These are phyloP conservation scores for Cadophora luteo-olivacea DNA, from an alignment of 2,329 filamentous ascomycete species.

Conservation along the genomic window DNA sequence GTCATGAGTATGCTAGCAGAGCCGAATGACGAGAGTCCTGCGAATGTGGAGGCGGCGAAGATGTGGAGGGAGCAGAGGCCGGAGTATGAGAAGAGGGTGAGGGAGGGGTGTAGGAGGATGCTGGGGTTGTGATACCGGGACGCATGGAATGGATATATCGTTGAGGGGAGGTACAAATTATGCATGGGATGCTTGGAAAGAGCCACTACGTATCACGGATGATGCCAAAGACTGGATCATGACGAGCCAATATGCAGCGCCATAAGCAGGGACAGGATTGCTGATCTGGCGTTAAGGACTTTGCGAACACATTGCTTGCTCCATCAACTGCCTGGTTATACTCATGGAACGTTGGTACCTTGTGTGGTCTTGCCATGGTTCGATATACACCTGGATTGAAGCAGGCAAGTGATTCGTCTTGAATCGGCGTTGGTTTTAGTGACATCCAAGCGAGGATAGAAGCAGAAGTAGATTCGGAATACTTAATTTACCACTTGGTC, in stretches of 20 bases:
- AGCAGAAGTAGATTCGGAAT: background rate
- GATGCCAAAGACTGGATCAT: background rate
- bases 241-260: no score
- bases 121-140: slow-evolving; percentile 67
- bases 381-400: background rate
- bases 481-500: background rate
- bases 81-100: slow-evolving; percentile 87
- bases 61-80: slow-evolving; percentile 88
- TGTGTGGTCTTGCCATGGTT: no score
- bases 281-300: background rate
- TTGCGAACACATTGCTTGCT: background rate
- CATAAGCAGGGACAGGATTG: background rate
- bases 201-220: background rate
- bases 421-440: background rate
- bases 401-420: background rate
- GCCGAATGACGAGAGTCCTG: slow-evolving; percentile 95
- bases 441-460: background rate
- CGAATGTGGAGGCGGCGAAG: slow-evolving; percentile 94
- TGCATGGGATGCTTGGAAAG: no score
- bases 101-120: slow-evolving; percentile 79
- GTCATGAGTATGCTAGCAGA: slow-evolving; percentile 99
- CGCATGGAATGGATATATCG: background rate
- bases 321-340: background rate
- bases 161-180: background rate
- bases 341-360: background rate